Evolutionary conservation across 805 yeast genomes (phyloP).

Genomic region (Suhomyces pyralidae): DNA sequence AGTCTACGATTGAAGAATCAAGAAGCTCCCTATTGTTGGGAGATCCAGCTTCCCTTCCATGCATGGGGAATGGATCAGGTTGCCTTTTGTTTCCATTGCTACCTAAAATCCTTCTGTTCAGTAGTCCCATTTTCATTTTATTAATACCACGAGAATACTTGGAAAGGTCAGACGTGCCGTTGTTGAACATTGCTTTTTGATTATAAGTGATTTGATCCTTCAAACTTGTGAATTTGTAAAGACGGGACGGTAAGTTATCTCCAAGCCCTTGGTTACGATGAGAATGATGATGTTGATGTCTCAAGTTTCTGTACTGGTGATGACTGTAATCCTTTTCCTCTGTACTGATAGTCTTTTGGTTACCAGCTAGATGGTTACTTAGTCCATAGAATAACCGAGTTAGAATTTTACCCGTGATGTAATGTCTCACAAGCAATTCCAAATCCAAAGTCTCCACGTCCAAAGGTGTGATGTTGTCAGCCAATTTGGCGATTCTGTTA

Average conservation of each 20-base stretch:
- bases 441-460: slow-evolving; percentile 43
- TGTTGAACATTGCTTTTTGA: slow-evolving; percentile 12
- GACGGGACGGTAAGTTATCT: slow-evolving; percentile 1
- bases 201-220: slow-evolving; percentile 27
- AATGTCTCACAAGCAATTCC: slow-evolving; percentile 29
- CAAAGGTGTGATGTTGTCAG: slow-evolving; percentile 32
- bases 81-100: not conserved
- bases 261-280: slow-evolving; percentile 1
- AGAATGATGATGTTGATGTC: slow-evolving; percentile 6
- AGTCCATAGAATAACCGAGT: slow-evolving; percentile 31
- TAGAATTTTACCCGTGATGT: slow-evolving; percentile 33
- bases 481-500: slow-evolving; percentile 32
- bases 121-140: slow-evolving; percentile 34
- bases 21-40: not conserved
- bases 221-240: slow-evolving; percentile 32
- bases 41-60: not conserved
- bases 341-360: not conserved
- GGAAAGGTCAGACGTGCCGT: slow-evolving; percentile 16
- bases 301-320: not conserved
- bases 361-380: not conserved
- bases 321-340: slow-evolving; percentile 3
- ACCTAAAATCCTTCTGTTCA: slow-evolving; percentile 14
- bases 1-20: slow-evolving; percentile 9
- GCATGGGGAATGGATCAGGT: not conserved
- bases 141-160: slow-evolving; percentile 34